Base-by-base conservation (phyloP, 192 early-diverging fungal genomes). In the Coemansia nantahalensis region DNA sequence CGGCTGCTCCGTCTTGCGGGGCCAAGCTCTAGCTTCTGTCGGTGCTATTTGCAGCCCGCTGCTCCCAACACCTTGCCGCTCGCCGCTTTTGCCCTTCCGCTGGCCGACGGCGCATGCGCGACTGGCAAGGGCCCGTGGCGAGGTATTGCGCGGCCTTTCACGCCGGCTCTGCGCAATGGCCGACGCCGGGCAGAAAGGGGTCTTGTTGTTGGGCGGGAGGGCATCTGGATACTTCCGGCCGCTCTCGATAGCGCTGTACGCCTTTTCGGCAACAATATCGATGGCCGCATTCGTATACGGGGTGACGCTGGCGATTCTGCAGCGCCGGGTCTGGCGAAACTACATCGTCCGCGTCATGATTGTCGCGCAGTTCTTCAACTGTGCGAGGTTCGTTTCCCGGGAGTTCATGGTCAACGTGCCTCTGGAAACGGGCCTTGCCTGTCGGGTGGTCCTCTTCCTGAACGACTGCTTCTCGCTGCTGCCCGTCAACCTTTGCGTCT, bases 261-360 rank as follows among this genome's bases (percentile, higher is more conserved):
- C 45, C 11, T 9, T 57, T 0, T 65, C 55, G 8, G 42, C 55
- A 10, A 12, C 11, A 1, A 36, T 48, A 36, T 67, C 64, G 16
- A 35, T 67, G 34, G 11, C 36, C 5, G 45, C 50, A 12, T 67
- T 67, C 37, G 5, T 54, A 22, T 67, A 67, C 41, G 64, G 64
- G 8, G n/a, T 67, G 19, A 18, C 38, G 3, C 30, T 59, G n/a
- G 18, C 45, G 15, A 14, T 32, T 15, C 16, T 34, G 0, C 46
- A 51, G 30, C 51, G 31, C 8, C 37, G 51, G 3, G 38, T 67
- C 6, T 54, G 56, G 64, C 39, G 22, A 2, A 72, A 37, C 38
- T 52, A 51, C 14, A 65, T 72, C 56, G 50, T 72, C 23, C 61
- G 62, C 9, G 49, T 65, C 9, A 17, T 73, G 16, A 36, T 73